Evolutionary conservation across 2,329 filamentous ascomycete species (phyloP).

Genomic region (Fusarium agapanthi): DNA sequence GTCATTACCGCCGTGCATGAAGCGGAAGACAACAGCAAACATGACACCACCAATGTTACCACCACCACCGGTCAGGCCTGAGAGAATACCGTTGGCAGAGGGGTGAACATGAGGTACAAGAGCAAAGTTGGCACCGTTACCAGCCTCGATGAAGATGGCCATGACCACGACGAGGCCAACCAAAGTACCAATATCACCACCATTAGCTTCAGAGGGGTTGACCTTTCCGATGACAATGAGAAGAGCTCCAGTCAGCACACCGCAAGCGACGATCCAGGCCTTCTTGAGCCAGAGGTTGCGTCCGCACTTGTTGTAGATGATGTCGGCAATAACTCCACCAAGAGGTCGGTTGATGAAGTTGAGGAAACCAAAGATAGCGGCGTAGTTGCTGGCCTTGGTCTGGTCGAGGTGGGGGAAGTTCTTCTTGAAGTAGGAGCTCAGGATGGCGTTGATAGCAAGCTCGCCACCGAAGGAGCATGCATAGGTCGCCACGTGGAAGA

Average conservation of each 20-base stretch:
- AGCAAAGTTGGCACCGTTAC: constrained; percentile 87
- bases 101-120: constrained; percentile 89
- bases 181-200: constrained; percentile 61
- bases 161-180: constrained; percentile 80
- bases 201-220: constrained; percentile 65
- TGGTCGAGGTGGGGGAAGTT: constrained; percentile 67
- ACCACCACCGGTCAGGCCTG: constrained; percentile 78
- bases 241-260: constrained; percentile 66
- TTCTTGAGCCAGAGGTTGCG: constrained; percentile 50
- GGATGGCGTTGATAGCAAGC: constrained; percentile 68
- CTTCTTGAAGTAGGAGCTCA: constrained; percentile 66
- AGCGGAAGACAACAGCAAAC: constrained; percentile 85
- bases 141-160: constrained; percentile 84
- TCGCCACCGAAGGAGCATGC: constrained; percentile 71
- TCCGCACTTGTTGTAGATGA: constrained; percentile 54
- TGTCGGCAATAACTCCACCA: constrained; percentile 66
- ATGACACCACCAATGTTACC: constrained; percentile 88
- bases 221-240: constrained; percentile 70
- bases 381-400: constrained; percentile 67
- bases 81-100: constrained; percentile 79
- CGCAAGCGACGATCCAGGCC: constrained; percentile 62
- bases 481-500: constrained; percentile 66
- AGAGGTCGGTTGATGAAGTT: constrained; percentile 74
- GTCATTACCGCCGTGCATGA: constrained; percentile 67
- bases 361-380: constrained; percentile 78